Percentiles rank a stretch among this genome's conserved stretches.
These are phyloP conservation scores for Infundibulicybe gibba DNA, from an alignment of 768 basidiomycete species.

Conservation along the genomic window DNA sequence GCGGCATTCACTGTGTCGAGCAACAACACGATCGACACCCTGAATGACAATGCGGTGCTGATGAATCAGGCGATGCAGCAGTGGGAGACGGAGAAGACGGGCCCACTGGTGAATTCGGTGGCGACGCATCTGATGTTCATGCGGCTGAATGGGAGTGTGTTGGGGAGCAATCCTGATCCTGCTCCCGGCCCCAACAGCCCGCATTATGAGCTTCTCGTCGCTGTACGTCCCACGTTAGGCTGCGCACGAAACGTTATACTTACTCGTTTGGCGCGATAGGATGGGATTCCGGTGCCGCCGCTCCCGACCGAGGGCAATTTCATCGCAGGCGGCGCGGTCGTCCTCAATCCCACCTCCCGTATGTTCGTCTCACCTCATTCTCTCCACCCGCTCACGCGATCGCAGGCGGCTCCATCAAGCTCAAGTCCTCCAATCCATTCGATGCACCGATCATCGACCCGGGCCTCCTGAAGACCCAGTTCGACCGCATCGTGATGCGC, in stretches of 20 bases:
- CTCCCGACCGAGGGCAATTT: too few species aligned
- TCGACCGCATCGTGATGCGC: too few species aligned
- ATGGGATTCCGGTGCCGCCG: too few species aligned
- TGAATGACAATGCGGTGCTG: constrained; percentile 7
- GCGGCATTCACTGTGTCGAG: constrained; percentile 20
- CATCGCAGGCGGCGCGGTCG: too few species aligned
- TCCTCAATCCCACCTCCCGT: too few species aligned
- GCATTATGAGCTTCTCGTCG: constrained; percentile 18
- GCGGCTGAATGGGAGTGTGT: constrained; percentile 15
- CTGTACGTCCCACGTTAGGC: constrained; percentile 7
- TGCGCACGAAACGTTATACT: not conserved
- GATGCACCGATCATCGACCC: too few species aligned
- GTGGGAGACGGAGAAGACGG: constrained; percentile 15
- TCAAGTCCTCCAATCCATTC: too few species aligned
- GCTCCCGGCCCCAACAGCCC: constrained; percentile 14
- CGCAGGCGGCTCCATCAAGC: too few species aligned
- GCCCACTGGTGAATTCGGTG: constrained; percentile 12
- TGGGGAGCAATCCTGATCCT: constrained; percentile 13
- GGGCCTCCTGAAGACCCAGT: too few species aligned
- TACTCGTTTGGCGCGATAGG: not conserved
- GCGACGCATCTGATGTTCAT: constrained; percentile 17
- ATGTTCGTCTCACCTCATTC: too few species aligned
- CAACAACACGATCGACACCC: constrained; percentile 22
- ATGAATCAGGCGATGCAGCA: constrained; percentile 4
- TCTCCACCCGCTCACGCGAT: too few species aligned